Conservation (phyloP, 2,329 filamentous ascomycete species). For the Xylaria sp. region DNA sequence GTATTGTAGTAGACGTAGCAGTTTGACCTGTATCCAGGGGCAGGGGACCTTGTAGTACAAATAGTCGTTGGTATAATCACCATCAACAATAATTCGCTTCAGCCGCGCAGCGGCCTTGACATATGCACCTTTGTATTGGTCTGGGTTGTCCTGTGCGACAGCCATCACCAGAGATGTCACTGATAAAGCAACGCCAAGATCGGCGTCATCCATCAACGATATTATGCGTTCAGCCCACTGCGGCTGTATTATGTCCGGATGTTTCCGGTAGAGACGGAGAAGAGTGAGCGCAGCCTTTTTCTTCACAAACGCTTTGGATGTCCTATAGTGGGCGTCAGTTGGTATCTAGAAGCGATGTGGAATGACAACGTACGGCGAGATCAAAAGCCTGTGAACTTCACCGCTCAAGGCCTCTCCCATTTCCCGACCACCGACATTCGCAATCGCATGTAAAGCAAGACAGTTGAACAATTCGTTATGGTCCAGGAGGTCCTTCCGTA, state of each 20-base stretch:
- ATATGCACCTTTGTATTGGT: conserved; percentile 93
- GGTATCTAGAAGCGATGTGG: not conserved
- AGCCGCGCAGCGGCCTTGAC: conserved; percentile 90
- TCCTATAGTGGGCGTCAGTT: conserved; percentile 50
- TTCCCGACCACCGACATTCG: conserved; percentile 94
- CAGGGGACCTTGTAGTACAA: conserved; percentile 99
- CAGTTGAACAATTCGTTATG: conserved; percentile 99
- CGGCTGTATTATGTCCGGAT: conserved; percentile 90
- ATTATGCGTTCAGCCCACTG: conserved; percentile 99
- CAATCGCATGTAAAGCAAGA: conserved; percentile 94
- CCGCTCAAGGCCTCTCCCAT: conserved; percentile 94
- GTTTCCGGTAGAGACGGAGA: conserved; percentile 92
- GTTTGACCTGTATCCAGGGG: conserved; percentile 97
- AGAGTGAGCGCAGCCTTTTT: conserved; percentile 97
- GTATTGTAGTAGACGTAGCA: conserved; percentile 91
- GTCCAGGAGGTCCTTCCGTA: conserved; percentile 93
- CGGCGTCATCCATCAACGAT: conserved; percentile 96
- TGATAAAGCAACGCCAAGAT: conserved; percentile 93
- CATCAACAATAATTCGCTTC: conserved; percentile 90
- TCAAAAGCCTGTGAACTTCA: conserved; percentile 92
- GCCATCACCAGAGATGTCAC: conserved; percentile 97
- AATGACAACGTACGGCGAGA: conserved; percentile 79
- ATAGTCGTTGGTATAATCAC: conserved; percentile 90
- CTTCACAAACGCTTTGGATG: conserved; percentile 96
- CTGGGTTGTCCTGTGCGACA: conserved; percentile 90